These are phyloP conservation scores for Paramecium tetraurelia DNA, from an alignment of 73 alveolate species.

Conservation along the genomic window DNA sequence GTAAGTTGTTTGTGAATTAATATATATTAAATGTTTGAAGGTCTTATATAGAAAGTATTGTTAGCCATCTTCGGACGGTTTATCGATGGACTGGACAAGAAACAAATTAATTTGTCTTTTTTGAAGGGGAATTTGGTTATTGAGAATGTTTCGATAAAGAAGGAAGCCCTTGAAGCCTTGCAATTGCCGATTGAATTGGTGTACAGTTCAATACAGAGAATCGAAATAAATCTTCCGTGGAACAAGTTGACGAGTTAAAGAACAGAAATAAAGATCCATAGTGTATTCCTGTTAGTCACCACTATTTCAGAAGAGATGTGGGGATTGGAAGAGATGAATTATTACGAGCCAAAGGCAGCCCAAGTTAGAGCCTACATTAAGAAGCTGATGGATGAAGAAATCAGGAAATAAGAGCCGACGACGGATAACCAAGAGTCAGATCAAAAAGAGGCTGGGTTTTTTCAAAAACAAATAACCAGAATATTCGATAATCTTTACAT, in stretches of 20 bases:
- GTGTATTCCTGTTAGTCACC: constrained; percentile 28
- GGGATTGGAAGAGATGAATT: constrained; percentile 14
- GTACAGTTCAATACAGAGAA: constrained; percentile 20
- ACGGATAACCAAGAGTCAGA: background rate
- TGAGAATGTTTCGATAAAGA: background rate
- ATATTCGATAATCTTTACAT: constrained; percentile 19
- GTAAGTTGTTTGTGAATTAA: background rate
- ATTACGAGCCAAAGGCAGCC: background rate
- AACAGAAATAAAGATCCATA: background rate
- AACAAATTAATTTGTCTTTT: background rate
- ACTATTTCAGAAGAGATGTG: background rate
- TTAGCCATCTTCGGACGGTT: constrained; percentile 16
- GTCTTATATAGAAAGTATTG: background rate
- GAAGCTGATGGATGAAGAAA: background rate
- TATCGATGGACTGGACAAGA: constrained; percentile 6
- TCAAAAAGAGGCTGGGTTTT: background rate
- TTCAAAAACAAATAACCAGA: background rate
- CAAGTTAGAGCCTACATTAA: background rate
- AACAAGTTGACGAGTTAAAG: background rate
- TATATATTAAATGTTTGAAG: background rate
- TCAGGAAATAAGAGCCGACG: background rate
- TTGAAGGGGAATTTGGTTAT: constrained; percentile 13
- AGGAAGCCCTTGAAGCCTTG: background rate
- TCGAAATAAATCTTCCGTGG: constrained; percentile 6
- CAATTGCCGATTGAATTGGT: constrained; percentile 34